Evolutionary conservation across 208 protist species (phyloP), one percentile per base, ranked within the genome.

Genomic region (Wallacemonas rigidus): DNA sequence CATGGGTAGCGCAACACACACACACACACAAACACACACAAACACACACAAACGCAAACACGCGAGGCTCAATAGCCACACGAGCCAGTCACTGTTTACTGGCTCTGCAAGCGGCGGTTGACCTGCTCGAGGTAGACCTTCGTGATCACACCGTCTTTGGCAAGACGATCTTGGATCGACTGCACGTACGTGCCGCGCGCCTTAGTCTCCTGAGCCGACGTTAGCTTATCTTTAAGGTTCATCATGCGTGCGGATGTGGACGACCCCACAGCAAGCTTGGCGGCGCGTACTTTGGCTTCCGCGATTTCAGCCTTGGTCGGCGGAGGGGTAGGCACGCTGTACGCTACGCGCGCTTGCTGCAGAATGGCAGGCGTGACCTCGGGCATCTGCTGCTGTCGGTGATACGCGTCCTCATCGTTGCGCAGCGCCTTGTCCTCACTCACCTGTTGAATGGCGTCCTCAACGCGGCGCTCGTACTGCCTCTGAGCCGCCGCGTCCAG

Each of bases 391-490:
- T 91, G 83, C 68, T 90, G 92, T 2, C 69, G 75, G 55, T 92
- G 78, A 61, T 90, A 96, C 1, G 87, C 85, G 61, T 92, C 83
- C 70, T 96, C 92, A 58, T 96, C 92, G 69, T 96, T 82, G 17
- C 87, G 88, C 51, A 93, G 74, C 12, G 88, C 79, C n/a, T 87
- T 47, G 47, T 93, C 88, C 43, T 93, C 89, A 51, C 82, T 88
- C 4, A 50, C 39, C 56, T 77, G 67, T 3, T 77, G 75, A 14
- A 96, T 72, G 53, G 73, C 75, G 12, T 75, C 75, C 11, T 87
- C 75, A 45, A 96, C 76, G 6, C 85, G 87, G 71, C 80, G 74
- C 75, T 91, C 84, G 55, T 90, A 93, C 2, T 65, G 58, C 67
- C 88, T 67, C 76, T 85, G 78, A 26, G 92, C 92, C 7, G 86